These are phyloP conservation scores for Apiospora marii DNA, from an alignment of 2,329 filamentous ascomycete genomes.

Conservation along the genomic window DNA sequence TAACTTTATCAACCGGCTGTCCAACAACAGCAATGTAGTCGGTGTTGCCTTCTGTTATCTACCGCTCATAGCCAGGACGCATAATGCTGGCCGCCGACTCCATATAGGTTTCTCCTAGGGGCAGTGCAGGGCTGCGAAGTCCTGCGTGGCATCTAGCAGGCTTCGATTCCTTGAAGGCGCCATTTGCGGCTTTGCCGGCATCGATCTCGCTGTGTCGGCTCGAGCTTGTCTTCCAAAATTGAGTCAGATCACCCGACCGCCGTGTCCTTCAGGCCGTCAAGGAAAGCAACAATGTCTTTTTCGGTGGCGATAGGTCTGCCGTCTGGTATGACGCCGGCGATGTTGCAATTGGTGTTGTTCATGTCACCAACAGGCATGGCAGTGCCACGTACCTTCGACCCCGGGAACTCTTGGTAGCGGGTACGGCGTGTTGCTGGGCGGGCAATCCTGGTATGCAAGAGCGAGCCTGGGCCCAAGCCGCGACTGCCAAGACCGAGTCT, in stretches of 20 bases:
- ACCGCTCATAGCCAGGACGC: too few relatives aligned
- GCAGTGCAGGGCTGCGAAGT: constrained; percentile 65
- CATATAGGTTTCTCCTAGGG: too few relatives aligned
- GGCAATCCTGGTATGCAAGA: neutral
- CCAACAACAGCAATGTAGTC: too few relatives aligned
- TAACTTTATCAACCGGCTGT: too few relatives aligned
- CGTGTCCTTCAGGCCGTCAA: neutral
- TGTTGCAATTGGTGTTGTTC: neutral
- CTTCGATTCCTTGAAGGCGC: constrained; percentile 67
- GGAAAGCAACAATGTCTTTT: neutral
- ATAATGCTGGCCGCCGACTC: too few relatives aligned
- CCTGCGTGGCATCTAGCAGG: constrained; percentile 72
- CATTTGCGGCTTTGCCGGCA: constrained; percentile 77
- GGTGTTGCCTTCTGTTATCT: too few relatives aligned
- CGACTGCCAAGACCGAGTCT: too few relatives aligned
- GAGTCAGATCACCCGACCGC: too few relatives aligned
- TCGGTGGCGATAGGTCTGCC: neutral
- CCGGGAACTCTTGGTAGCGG: neutral
- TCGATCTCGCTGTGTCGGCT: constrained; percentile 36
- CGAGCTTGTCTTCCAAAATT: too few relatives aligned
- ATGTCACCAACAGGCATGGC: neutral
- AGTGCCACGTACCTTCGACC: neutral
- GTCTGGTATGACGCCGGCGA: neutral
- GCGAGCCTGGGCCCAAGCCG: too few relatives aligned
- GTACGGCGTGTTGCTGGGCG: neutral